A percentile compares a stretch with the other conserved stretches of the same genome.
Evolutionary conservation across 2,329 filamentous ascomycete species (phyloP).

Genomic region (Scedosporium minutisporum): DNA sequence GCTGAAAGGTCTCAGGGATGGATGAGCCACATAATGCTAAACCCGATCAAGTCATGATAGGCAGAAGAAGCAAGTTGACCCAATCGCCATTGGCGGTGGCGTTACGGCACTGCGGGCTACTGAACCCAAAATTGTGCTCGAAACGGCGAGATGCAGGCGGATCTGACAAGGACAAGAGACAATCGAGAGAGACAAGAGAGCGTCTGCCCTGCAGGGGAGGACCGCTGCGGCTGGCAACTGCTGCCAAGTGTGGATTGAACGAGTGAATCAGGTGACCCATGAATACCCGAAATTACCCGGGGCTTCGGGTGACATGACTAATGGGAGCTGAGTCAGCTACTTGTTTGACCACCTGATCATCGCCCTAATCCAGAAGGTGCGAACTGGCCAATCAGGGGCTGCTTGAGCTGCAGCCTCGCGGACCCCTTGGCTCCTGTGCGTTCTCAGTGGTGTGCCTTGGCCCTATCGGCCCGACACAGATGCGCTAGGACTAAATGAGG

Average conservation of each 20-base stretch:
- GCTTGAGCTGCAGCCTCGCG: not conserved
- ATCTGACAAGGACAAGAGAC: not conserved
- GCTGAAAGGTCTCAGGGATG: not conserved
- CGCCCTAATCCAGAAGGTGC: not conserved
- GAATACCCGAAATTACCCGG: too few species aligned
- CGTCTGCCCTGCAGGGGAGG: too few species aligned
- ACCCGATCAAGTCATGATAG: not conserved
- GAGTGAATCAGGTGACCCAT: too few species aligned
- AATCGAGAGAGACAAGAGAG: too few species aligned
- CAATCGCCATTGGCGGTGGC: not conserved
- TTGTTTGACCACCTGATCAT: too few species aligned
- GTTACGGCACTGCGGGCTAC: not conserved
- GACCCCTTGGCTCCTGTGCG: not conserved
- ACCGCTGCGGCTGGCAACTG: too few species aligned
- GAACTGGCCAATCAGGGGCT: not conserved
- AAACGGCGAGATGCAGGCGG: not conserved
- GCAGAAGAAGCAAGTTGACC: not conserved
- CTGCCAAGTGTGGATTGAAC: too few species aligned
- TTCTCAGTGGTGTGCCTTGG: not conserved
- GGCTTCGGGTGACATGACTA: too few species aligned
- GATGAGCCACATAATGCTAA: not conserved
- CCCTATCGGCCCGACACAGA: not conserved
- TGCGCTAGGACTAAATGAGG: not conserved
- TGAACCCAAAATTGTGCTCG: not conserved
- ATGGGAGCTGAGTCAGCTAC: too few species aligned